Evolutionary conservation across 2,329 filamentous ascomycete genomes (phyloP).

Genomic region (Ustulina deusta): DNA sequence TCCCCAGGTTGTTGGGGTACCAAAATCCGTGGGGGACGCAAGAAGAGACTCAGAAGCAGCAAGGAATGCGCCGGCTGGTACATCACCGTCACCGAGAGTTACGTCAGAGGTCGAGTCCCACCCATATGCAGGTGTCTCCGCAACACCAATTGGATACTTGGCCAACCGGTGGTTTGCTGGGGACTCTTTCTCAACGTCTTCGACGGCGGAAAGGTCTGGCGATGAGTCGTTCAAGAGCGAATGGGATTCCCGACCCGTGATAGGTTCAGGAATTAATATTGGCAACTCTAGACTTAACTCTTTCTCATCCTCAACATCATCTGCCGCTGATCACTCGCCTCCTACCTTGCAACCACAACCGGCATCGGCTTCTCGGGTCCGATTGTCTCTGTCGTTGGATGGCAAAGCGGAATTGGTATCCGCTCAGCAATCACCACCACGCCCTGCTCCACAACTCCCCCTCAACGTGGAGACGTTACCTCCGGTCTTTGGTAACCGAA

Average conservation of each 20-base stretch:
- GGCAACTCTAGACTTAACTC: conserved; percentile 55
- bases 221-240: conserved; percentile 63
- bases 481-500: conserved; percentile 61
- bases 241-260: conserved; percentile 22
- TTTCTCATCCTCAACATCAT: conserved; percentile 58
- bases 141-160: conserved; percentile 62
- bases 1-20: conserved; percentile 35
- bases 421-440: conserved; percentile 76
- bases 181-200: conserved; percentile 64
- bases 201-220: conserved; percentile 53
- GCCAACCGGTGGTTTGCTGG: conserved; percentile 69
- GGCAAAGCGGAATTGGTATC: conserved; percentile 90
- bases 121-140: conserved; percentile 55
- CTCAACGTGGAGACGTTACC: conserved; percentile 59
- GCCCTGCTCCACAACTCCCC: conserved; percentile 65
- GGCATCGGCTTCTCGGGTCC: conserved; percentile 67
- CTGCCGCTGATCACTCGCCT: conserved; percentile 54
- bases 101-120: conserved; percentile 40
- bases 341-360: conserved; percentile 54
- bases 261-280: conserved; percentile 21
- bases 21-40: conserved; percentile 22
- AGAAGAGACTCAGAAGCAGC: conserved; percentile 33
- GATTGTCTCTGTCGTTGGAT: conserved; percentile 85
- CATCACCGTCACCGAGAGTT: conserved; percentile 44
- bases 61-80: conserved; percentile 36